A percentile compares a stretch with the other conserved stretches of the same genome.
These are phyloP conservation scores for Entomortierella lignicola DNA, from an alignment of 192 early-diverging fungal species.

Conservation along the genomic window DNA sequence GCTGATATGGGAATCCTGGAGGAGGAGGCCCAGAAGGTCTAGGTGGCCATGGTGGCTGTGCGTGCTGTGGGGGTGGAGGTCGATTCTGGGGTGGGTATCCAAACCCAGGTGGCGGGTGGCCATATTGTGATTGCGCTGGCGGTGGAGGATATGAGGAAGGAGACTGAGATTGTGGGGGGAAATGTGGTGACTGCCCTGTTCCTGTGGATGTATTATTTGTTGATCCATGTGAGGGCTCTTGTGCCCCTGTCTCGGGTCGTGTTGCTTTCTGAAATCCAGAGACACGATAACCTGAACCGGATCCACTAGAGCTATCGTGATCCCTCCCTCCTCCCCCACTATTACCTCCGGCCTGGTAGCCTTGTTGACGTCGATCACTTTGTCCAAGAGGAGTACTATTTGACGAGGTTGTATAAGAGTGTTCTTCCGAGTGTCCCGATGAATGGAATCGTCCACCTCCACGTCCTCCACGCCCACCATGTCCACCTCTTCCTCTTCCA, in stretches of 20 bases:
- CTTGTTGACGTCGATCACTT: constrained; percentile 8
- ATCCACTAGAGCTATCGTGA: neutral
- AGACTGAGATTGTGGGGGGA: neutral
- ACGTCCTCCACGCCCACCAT: constrained; percentile 58
- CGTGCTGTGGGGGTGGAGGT: neutral
- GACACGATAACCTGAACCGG: constrained; percentile 24
- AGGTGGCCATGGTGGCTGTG: constrained; percentile 1
- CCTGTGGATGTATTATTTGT: too few species aligned
- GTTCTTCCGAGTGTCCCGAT: constrained; percentile 6
- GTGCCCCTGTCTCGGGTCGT: constrained; percentile 36
- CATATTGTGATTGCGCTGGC: constrained; percentile 7
- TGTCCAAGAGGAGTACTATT: constrained; percentile 37
- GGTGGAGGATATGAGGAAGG: neutral
- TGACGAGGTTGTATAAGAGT: constrained; percentile 16
- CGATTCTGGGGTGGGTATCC: constrained; percentile 8
- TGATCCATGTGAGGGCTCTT: constrained; percentile 2
- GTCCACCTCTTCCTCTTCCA: constrained; percentile 48
- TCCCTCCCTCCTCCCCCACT: neutral
- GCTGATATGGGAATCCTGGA: constrained; percentile 9
- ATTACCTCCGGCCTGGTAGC: neutral
- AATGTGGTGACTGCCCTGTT: neutral
- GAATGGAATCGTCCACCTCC: constrained; percentile 42
- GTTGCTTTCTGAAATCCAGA: constrained; percentile 49
- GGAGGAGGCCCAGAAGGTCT: constrained; percentile 13
- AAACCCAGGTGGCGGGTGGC: constrained; percentile 9